Evolutionary conservation across 768 basidiomycete species (phyloP).

Genomic region (Lanmaoa rubissima): DNA sequence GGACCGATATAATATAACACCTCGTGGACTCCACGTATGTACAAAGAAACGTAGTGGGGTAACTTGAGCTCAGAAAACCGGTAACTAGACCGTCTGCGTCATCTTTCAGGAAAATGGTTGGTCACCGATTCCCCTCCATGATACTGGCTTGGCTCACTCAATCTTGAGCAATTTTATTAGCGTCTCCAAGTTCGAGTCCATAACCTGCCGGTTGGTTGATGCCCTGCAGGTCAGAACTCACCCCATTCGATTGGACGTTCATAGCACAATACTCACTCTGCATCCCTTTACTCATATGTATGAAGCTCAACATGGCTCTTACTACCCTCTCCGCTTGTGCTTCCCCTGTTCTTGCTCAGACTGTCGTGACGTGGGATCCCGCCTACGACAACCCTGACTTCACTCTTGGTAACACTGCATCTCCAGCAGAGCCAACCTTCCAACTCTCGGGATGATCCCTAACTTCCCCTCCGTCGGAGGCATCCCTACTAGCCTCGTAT

Average conservation of each 20-base stretch:
- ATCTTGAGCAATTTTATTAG: not conserved
- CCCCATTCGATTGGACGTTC: not conserved
- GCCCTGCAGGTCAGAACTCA: not conserved
- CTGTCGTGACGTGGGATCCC: not conserved
- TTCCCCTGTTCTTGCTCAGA: not conserved
- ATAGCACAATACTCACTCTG: not conserved
- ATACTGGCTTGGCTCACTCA: not conserved
- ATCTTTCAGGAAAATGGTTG: not conserved
- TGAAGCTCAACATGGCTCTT: not conserved
- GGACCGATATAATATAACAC: not conserved
- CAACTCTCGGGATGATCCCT: too few species aligned
- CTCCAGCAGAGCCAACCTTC: constrained; percentile 34
- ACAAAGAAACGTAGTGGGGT: not conserved
- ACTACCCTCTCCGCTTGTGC: not conserved
- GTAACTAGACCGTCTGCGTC: not conserved
- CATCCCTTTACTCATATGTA: not conserved
- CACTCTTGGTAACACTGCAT: constrained; percentile 30
- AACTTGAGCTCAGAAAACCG: too few species aligned
- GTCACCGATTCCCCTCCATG: not conserved
- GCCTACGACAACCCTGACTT: constrained; percentile 21
- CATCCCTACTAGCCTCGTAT: constrained; percentile 18
- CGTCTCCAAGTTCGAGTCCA: too few species aligned
- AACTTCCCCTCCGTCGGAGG: too few species aligned
- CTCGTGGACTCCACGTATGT: not conserved
- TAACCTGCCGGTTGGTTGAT: not conserved